Conservation (phyloP, 306 rosid genomes). For the Quercus aquifolioides region DNA sequence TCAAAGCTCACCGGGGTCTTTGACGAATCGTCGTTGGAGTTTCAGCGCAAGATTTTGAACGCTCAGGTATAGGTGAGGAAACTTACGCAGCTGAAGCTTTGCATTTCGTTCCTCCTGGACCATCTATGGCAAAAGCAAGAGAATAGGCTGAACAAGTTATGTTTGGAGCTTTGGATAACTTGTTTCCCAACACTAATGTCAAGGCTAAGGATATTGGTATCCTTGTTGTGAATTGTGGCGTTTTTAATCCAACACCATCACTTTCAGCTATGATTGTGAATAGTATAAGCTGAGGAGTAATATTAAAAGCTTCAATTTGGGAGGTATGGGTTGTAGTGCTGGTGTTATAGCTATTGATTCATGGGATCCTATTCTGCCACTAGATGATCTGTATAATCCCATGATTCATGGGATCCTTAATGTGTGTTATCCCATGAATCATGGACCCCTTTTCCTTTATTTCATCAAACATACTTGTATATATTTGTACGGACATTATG, state of each 20-base stretch:
- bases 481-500: too few species aligned
- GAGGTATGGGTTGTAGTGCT: constrained; percentile 81
- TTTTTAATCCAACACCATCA: constrained; percentile 67
- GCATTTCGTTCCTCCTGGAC: constrained; percentile 41
- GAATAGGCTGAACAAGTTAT: constrained; percentile 57
- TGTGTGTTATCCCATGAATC: too few species aligned
- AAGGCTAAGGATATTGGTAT: constrained; percentile 54
- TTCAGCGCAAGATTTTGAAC: constrained; percentile 51
- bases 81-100: constrained; percentile 49
- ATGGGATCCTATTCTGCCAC: too few species aligned
- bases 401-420: too few species aligned
- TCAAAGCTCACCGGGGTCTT: constrained; percentile 37
- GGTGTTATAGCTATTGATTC: constrained; percentile 56
- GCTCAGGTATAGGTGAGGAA: constrained; percentile 61
- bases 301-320: constrained; percentile 48
- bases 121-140: constrained; percentile 49
- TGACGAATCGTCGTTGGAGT: constrained; percentile 38
- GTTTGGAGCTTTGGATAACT: constrained; percentile 53
- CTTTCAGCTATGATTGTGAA: constrained; percentile 62
- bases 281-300: constrained; percentile 49
- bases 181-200: constrained; percentile 43
- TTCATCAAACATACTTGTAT: too few species aligned
- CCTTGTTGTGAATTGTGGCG: constrained; percentile 60
- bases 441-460: too few species aligned
- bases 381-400: too few species aligned